Conservation (phyloP, 2,329 filamentous ascomycete species). For the Xylaria sp. region DNA sequence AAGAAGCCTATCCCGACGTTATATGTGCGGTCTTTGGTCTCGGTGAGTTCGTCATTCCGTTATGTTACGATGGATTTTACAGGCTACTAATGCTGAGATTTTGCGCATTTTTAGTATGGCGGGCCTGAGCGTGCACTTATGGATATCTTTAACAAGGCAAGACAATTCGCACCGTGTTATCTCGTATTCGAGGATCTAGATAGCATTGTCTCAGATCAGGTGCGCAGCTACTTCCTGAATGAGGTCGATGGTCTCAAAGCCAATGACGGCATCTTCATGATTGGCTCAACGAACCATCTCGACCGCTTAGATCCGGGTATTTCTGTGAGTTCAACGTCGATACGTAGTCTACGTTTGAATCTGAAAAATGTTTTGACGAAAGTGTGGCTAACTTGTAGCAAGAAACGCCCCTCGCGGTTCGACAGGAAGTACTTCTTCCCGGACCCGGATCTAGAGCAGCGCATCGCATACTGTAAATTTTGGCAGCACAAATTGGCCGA, state of each 20-base stretch:
- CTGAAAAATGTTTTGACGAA: background rate
- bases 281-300: constrained; percentile 73
- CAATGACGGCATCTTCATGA: constrained; percentile 78
- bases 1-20: constrained; percentile 66
- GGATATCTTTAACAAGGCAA: constrained; percentile 67
- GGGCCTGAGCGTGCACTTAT: constrained; percentile 68
- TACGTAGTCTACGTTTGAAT: background rate
- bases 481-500: constrained; percentile 68
- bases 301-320: constrained; percentile 75
- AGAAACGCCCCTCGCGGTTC: constrained; percentile 73
- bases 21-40: constrained; percentile 66
- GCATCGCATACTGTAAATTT: constrained; percentile 69
- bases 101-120: constrained; percentile 53
- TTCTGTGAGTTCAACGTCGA: constrained; percentile 53
- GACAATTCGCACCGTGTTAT: constrained; percentile 73
- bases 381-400: constrained; percentile 37
- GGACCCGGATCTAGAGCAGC: constrained; percentile 64
- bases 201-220: constrained; percentile 68
- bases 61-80: background rate
- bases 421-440: constrained; percentile 75
- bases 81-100: background rate
- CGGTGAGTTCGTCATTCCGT: constrained; percentile 48
- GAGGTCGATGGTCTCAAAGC: constrained; percentile 76
- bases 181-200: constrained; percentile 80
- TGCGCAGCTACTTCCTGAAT: constrained; percentile 77